Evolutionary conservation across 345 rosid genomes (phyloP).

Genomic region (Camelina neglecta): DNA sequence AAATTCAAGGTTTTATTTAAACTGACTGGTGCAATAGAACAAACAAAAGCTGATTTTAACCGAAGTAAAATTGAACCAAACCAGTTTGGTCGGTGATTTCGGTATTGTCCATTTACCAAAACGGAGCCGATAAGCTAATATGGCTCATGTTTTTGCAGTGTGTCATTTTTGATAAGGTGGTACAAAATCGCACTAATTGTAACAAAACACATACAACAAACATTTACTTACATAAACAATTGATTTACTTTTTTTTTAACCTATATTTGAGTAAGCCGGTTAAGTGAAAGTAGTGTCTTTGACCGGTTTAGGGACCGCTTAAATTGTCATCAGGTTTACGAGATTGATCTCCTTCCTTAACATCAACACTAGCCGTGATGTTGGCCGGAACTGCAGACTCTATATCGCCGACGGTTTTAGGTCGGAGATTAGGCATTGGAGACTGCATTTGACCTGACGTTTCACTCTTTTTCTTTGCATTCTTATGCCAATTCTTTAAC

Average conservation of each 20-base stretch:
- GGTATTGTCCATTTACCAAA: slow-evolving; percentile 2
- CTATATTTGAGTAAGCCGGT: slow-evolving; percentile 20
- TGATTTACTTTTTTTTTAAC: neutral
- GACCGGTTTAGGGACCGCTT: slow-evolving; percentile 30
- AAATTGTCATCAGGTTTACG: slow-evolving; percentile 37
- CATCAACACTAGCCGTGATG: slow-evolving; percentile 58
- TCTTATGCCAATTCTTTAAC: slow-evolving; percentile 77
- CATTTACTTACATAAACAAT: slow-evolving; percentile 25
- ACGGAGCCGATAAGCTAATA: slow-evolving; percentile 15
- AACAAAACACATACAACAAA: slow-evolving; percentile 25
- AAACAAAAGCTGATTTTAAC: neutral
- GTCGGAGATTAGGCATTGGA: slow-evolving; percentile 15
- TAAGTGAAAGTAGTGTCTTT: slow-evolving; percentile 13
- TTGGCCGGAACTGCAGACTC: slow-evolving; percentile 51
- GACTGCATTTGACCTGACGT: slow-evolving; percentile 20
- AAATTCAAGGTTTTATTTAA: neutral
- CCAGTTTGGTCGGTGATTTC: neutral
- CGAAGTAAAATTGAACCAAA: neutral
- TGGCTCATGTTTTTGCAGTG: slow-evolving; percentile 2
- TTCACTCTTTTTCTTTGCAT: slow-evolving; percentile 63
- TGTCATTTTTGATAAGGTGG: slow-evolving; percentile 14
- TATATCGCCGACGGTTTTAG: slow-evolving; percentile 35
- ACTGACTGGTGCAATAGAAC: neutral
- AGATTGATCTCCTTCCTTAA: slow-evolving; percentile 38
- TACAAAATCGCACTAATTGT: slow-evolving; percentile 35